Base-by-base conservation (phyloP, 2,329 filamentous ascomycete species). In the Lachnellula cervina region DNA sequence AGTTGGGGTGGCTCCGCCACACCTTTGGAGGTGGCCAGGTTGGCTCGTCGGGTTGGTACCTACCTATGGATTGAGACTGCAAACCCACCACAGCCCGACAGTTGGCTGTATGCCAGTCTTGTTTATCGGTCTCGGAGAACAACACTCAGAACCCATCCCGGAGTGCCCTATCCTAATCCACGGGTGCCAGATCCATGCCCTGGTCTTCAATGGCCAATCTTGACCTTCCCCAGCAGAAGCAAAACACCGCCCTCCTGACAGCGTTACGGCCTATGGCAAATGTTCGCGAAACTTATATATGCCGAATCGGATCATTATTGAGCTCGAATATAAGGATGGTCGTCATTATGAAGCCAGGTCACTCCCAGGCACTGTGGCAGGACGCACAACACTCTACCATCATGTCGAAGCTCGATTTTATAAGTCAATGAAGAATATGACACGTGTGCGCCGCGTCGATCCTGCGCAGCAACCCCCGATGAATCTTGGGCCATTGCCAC, bases 11-110 rank as follows among this genome's bases (percentile, higher is more conserved):
- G 75, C 43, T 71, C 71, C 52, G 73, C 67, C 52, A 77, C 68
- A 60, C 78, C 71, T 53, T 76, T 73, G 51, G 74, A 72, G 51
- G 78, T 73, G 56, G 54, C 21, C n/a, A 48, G n/a, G 11, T 59
- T 49, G 55, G 43, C 50, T 32, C 32, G 44, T 56, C 53, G 16
- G 59, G 57, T 23, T 59, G 55, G 55, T 59, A 52, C 19, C 9
- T 60, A 43, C n/a, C n/a, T n/a, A n/a, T 57, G 45, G n/a, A 60
- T 62, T 34, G 53, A 60, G 25, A 60, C 60, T 49, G 46, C 52
- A 25, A 60, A 34, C 38, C 59, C 59, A 45, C 59, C 59, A 50
- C 42, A 55, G 37, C 59, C 55, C 1, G 49, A 62, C 59, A 3
- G 16, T 62, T 53, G 55, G 55, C 34, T 54, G 57, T 37, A 62